Evolutionary conservation across 106 monocot genomes (phyloP), one percentile per base, ranked within the genome.

Genomic region (Dendrobium huoshanense): DNA sequence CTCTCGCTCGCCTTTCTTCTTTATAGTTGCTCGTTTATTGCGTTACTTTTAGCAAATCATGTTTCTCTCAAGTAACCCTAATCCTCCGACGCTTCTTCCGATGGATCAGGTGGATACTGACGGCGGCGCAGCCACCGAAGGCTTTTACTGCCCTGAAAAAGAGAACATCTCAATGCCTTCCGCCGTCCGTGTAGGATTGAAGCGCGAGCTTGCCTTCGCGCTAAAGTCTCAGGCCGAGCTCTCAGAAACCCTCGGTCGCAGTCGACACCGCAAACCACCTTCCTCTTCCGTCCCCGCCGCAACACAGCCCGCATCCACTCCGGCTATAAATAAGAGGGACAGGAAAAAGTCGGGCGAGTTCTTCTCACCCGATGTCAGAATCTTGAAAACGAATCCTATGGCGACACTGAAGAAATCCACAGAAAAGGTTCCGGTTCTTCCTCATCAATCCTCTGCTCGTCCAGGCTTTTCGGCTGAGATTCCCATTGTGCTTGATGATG

Each of bases 141-240:
- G 49, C 2, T 25, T 49, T 25, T 51, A 20, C 49, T 1, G 9
- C 49, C 11, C 48, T 20, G 13, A 49, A 51, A 76, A 51, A 27
- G 85, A 88, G 8, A 84, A 67, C 15, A 85, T 80, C 81, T 86
- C 89, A 40, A 77, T 87, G 68, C 90, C 85, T 11, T 94, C 93
- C 49, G 81, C 86, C 70, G 94, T 92, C 48, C 93, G 94, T 20
- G 42, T 85, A 15, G 92, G 96, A 2, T 87, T 94, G 48, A 96
- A 96, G 89, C 78, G 96, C 17, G 96, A 96, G 84, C 90, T 96
- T 68, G 86, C 88, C 81, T 96, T 96, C 80, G 93, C 96, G 75
- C 80, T 94, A 25, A 82, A 82, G 54, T 83, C 90, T 10, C 96
- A 92, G 81, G 87, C 94, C 49, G 84, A 90, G 75, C 64, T 96